These are phyloP conservation scores for Codiaeum variegatum DNA, from an alignment of 441 rosid genomes.

Conservation along the genomic window DNA sequence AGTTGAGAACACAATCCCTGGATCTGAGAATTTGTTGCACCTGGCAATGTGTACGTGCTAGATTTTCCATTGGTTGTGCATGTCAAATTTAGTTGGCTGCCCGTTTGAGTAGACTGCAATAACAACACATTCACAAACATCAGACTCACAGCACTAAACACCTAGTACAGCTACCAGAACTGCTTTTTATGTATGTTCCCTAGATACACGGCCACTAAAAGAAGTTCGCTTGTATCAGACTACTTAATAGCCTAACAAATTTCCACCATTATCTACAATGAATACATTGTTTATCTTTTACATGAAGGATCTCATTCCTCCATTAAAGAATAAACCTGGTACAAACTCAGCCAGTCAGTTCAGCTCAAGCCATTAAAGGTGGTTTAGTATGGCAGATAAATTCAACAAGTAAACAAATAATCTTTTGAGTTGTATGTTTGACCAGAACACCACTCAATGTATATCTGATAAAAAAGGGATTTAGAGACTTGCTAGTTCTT, in stretches of 20 bases:
- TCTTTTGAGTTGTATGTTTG: background rate
- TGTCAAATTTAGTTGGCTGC: slow-evolving; percentile 66
- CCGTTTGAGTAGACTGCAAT: slow-evolving; percentile 52
- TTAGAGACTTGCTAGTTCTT: too few species aligned
- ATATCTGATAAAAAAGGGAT: background rate
- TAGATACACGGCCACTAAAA: too few species aligned
- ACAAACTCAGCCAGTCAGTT: background rate
- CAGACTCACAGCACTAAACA: background rate
- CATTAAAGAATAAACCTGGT: background rate
- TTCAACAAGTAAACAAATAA: background rate
- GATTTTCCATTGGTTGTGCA: slow-evolving; percentile 64
- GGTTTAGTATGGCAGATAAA: background rate
- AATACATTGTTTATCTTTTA: background rate
- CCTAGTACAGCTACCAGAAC: background rate
- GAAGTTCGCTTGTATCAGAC: background rate
- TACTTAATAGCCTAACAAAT: background rate
- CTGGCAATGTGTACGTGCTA: slow-evolving; percentile 41
- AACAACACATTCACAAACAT: slow-evolving; percentile 6
- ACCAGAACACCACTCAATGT: background rate
- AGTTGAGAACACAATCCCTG: slow-evolving; percentile 49
- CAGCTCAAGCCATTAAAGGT: background rate
- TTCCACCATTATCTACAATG: background rate
- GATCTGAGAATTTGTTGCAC: slow-evolving; percentile 46
- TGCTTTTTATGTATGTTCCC: too few species aligned
- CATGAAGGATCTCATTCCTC: background rate